Evolutionary conservation across 1,284 basidiomycete genomes (phyloP), one percentile per base, ranked within the genome.

Genomic region (Sphagnurus paluster): DNA sequence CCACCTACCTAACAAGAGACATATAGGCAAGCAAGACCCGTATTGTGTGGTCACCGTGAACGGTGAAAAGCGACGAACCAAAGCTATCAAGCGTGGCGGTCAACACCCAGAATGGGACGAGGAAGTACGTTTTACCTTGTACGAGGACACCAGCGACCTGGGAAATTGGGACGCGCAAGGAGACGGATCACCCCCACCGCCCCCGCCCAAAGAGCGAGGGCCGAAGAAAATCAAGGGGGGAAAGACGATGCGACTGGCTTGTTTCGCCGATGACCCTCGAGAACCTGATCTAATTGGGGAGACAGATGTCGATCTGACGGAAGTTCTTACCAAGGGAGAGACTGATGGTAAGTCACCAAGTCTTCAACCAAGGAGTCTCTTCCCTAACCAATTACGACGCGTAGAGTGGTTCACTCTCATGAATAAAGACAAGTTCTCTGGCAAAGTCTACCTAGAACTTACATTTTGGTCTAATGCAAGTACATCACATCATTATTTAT

Each of bases 101-200:
- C 96, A 99, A 66, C 93, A 97, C 66, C 97, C 96, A 6, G 90
- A 93, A 66, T 99, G 97, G 96, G 97, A 99, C 65, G 93, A 97
- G 61, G 96, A 99, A 70, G 77, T 99, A 56, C 87, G 97, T 36
- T 99, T 99, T 68, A 87, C 88, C 24, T 76, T 99, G 49, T 82
- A 78, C 56, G 93, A 96, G 60, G 91, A 93, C 55, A 71, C 79
- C 16, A 81, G 89, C 43, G 85, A 87, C 57, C 74, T 81, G 6
- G 65, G 83, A 20, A 71, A 76, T 20, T 69, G 76, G 41, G 71
- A 75, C 40, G 67, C 73, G 2, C 63, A 68, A 40, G 75, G 72
- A 28, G 70, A 75, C 37, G 75, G 77, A 14, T 75, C 75, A 2
- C 79, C 85, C 20, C 85, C 80, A 2, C 80, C 77, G 9, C 79